Conservation (phyloP, 1,284 basidiomycete genomes). For the Moesziomyces antarcticus region DNA sequence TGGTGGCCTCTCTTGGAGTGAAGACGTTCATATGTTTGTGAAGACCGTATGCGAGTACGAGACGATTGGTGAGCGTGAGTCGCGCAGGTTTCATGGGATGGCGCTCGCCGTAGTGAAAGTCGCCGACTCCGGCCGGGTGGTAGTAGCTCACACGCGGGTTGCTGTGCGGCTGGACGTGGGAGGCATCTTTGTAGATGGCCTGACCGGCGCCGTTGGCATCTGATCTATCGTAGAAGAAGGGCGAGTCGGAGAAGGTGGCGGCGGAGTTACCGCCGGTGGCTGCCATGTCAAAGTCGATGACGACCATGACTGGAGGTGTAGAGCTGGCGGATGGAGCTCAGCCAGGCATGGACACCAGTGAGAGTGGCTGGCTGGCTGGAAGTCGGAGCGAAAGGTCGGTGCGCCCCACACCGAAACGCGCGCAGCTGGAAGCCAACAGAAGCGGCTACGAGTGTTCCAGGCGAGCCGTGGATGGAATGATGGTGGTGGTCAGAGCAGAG, state of each 20-base stretch:
- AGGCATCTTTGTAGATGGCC: conserved; percentile 47
- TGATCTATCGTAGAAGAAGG: conserved; percentile 64
- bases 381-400: not conserved
- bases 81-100: conserved; percentile 99
- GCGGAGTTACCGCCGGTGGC: conserved; percentile 33
- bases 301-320: conserved; percentile 49
- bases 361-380: conserved; percentile 4
- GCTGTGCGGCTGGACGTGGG: conserved; percentile 60
- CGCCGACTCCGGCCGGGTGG: conserved; percentile 90
- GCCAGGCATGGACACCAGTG: conserved; percentile 1
- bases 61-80: conserved; percentile 90
- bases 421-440: not conserved
- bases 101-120: conserved; percentile 82
- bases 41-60: conserved; percentile 94
- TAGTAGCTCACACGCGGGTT: conserved; percentile 88
- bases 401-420: no score
- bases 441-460: not conserved
- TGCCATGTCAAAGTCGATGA: conserved; percentile 61
- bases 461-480: not conserved
- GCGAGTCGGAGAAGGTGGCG: conserved; percentile 61
- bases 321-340: conserved; percentile 1
- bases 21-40: conserved; percentile 97
- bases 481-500: not conserved
- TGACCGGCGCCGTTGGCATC: conserved; percentile 42
- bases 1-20: conserved; percentile 86